Evolutionary conservation across 2,329 filamentous ascomycete genomes (phyloP).

Genomic region (Pseudogymnoascus sp.): DNA sequence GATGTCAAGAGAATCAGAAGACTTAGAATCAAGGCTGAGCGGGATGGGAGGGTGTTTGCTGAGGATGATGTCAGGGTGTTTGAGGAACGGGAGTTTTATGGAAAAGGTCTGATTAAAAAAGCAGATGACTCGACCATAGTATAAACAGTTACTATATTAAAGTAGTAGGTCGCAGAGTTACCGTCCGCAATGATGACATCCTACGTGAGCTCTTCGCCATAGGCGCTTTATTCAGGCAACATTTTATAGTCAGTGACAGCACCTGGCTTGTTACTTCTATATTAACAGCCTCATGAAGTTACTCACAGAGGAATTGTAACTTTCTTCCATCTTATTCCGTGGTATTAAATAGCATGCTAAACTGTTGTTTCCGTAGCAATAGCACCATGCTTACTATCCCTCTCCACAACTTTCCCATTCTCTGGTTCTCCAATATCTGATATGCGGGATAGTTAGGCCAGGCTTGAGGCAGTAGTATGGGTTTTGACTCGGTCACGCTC

Average conservation of each 20-base stretch:
- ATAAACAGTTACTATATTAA: background rate
- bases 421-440: background rate
- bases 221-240: too few species aligned
- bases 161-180: background rate
- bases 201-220: too few species aligned
- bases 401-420: background rate
- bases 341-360: background rate
- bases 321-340: background rate
- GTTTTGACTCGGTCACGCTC: too few species aligned
- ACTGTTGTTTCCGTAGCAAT: background rate
- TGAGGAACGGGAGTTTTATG: constrained; percentile 20
- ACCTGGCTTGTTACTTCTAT: background rate
- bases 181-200: background rate
- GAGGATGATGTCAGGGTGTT: constrained; percentile 27
- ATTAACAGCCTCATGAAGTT: background rate
- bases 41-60: constrained; percentile 23
- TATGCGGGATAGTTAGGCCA: too few species aligned
- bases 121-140: background rate
- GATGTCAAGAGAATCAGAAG: constrained; percentile 30
- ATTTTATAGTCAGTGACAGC: background rate
- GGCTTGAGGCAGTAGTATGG: too few species aligned
- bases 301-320: background rate
- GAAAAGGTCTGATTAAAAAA: background rate
- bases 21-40: constrained; percentile 26
- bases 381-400: background rate